Evolutionary conservation across 2,329 filamentous ascomycete species (phyloP), one percentile per base, ranked within the genome.

Genomic region (Neofusicoccum cordaticola): DNA sequence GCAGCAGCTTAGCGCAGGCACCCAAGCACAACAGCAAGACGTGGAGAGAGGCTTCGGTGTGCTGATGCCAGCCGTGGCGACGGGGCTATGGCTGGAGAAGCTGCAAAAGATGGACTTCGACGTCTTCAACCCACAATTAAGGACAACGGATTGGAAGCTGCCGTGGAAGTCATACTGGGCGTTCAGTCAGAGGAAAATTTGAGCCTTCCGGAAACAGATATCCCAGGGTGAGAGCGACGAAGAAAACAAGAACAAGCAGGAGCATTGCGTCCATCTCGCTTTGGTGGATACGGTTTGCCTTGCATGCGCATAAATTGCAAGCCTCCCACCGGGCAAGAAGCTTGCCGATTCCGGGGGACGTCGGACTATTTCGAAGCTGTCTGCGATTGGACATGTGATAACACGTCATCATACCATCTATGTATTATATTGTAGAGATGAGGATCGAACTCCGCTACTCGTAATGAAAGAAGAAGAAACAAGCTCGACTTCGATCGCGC

Each of bases 31-130:
- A 68, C 66, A 73, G 4, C 77, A 80, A 22, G 87, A 90, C 62
- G 77, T 89, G 1, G 85, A 90, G 56, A 84, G 85, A 41, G 90
- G 88, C 0, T 95, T 97, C 76, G 88, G 90, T 0, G 88, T 95
- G 0, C 83, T 97, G 53, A 84, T 97, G 78, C 92, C 93, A 53
- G 90, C 90, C 0, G 79, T 97, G 0, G 86, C 91, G 1, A 91
- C 92, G 0, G 84, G 86, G 19, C 81, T 94, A 66, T 99, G 93
- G 84, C 78, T 99, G 15, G 83, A 91, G 64, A 86, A 86, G 53
- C 77, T 99, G 42, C 88, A 99, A 76, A 86, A 87, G 69, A 84
- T 85, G 4, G 89, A 98, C 74, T 99, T 99, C 74, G 90, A 99
- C 75, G 70, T 98, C 79, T 88, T 90, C 78, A 71, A 88, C 81